phyloP scores from a whole-genome alignment of 352 stramenopile species.

The Pythium rishiriense region DNA sequence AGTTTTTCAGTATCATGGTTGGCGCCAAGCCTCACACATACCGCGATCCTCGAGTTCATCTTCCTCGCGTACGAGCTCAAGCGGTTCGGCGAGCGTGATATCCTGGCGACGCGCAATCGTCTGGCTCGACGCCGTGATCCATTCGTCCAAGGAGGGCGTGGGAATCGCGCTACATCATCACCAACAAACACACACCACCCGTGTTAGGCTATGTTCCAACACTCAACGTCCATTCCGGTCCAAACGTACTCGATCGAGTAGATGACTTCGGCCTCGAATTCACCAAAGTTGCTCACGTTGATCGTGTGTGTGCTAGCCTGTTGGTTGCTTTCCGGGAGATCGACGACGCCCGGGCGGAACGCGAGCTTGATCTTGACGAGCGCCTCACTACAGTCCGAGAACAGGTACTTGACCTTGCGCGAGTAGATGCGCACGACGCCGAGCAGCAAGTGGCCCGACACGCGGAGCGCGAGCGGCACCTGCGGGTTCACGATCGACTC shows the following conservation, averaged over 20 bases:
- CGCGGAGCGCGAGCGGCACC: conserved; percentile 95
- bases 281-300: conserved; percentile 84
- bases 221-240: background rate
- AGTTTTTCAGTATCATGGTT: too few species aligned
- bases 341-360: conserved; percentile 85
- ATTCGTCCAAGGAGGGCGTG: conserved; percentile 76
- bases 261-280: conserved; percentile 84
- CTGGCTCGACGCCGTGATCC: conserved; percentile 76
- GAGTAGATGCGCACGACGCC: conserved; percentile 99
- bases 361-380: conserved; percentile 99
- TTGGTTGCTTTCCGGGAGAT: conserved; percentile 65
- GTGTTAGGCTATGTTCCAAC: background rate
- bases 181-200: background rate
- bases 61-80: conserved; percentile 51
- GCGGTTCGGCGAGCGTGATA: conserved; percentile 79
- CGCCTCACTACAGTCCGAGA: conserved; percentile 98
- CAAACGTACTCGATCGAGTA: conserved; percentile 84
- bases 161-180: conserved; percentile 47
- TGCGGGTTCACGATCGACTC: conserved; percentile 97
- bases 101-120: conserved; percentile 78
- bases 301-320: conserved; percentile 73
- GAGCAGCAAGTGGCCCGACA: conserved; percentile 97
- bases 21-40: conserved; percentile 20
- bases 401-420: conserved; percentile 97
- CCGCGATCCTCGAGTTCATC: conserved; percentile 54